Base-by-base conservation (phyloP, 768 basidiomycete species). In the Trametes gibbosa region DNA sequence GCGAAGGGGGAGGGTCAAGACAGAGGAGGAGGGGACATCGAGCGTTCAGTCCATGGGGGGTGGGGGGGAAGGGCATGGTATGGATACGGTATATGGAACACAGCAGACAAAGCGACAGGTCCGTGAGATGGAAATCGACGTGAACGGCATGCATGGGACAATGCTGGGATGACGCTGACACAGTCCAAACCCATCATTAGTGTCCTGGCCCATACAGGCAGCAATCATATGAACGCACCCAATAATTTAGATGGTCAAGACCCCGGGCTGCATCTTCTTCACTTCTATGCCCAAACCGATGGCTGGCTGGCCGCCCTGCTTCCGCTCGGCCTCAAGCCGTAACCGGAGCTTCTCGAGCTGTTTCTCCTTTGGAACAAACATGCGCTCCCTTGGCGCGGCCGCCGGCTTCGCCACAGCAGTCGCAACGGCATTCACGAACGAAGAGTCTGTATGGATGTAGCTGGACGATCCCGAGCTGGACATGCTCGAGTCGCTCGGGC, bases 281-380 rank as follows among this genome's bases (percentile, higher is more conserved):
- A 53, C 51, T 34, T 57, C 52, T 39, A 62, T 41, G 21, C 61
- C 61, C 8, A 62, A 56, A 16, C 61, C 61, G 3, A 37, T 39
- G 8, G 49, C 47, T 9, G 47, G 13, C 37, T 56, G 55, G 35
- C 23, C 39, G 34, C 61, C 56, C 34, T 50, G 40, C 25, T 53
- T 62, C n/a, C 61, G 52, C 51, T 79, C 76, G 34, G 72, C 68
- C 65, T 80, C 76, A 68, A 92, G 72, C 63, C 85, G 81, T 32
- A 70, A 66, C 69, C 77, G 79, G 65, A 92, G 72, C 72, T 81
- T 84, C 68, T 82, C 81, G 65, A 92, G 70, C 70, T 92, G 90
- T 63, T 76, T 80, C 65, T 85, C 80, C 68, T 81, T 86, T 25
- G 84, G 78, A 47, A 89, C 84, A 67, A 77, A 89, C 12, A 58